phyloP scores from a whole-genome alignment of 352 stramenopile genomes.

The Pelagophyceae sp. region DNA sequence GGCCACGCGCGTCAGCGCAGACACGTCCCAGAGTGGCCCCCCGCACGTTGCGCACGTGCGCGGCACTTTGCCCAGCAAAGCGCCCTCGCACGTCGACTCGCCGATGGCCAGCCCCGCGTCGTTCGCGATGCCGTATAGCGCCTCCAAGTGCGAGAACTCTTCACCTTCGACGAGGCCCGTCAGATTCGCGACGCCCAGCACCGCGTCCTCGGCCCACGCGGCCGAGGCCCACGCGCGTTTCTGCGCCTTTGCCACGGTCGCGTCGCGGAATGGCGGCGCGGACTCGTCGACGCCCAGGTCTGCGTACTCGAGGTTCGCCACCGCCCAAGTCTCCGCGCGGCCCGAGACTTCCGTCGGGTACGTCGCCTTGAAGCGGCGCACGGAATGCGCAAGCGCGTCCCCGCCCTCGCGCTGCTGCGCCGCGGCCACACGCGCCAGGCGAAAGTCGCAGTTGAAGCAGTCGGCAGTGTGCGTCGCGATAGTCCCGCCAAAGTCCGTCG shows the following conservation, averaged over 20 bases:
- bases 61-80: slow-evolving; percentile 56
- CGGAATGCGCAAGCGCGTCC: slow-evolving; percentile 35
- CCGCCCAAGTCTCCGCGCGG: slow-evolving; percentile 55
- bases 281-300: not conserved
- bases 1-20: slow-evolving; percentile 64
- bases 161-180: slow-evolving; percentile 60
- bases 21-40: slow-evolving; percentile 60
- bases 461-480: slow-evolving; percentile 68
- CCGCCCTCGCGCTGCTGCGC: not conserved
- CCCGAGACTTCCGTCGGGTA: slow-evolving; percentile 32
- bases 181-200: slow-evolving; percentile 59
- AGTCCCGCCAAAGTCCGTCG: slow-evolving; percentile 63
- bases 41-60: not conserved
- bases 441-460: slow-evolving; percentile 64
- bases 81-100: slow-evolving; percentile 71
- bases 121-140: slow-evolving; percentile 13
- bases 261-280: not conserved
- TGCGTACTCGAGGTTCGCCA: slow-evolving; percentile 31
- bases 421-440: slow-evolving; percentile 67
- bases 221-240: slow-evolving; percentile 22
- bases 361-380: not conserved
- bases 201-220: slow-evolving; percentile 24
- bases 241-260: slow-evolving; percentile 41
- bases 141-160: slow-evolving; percentile 73
- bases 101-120: slow-evolving; percentile 60